Evolutionary conservation across 75 land plant species (phyloP).

Genomic region (Gnetum montanum): DNA sequence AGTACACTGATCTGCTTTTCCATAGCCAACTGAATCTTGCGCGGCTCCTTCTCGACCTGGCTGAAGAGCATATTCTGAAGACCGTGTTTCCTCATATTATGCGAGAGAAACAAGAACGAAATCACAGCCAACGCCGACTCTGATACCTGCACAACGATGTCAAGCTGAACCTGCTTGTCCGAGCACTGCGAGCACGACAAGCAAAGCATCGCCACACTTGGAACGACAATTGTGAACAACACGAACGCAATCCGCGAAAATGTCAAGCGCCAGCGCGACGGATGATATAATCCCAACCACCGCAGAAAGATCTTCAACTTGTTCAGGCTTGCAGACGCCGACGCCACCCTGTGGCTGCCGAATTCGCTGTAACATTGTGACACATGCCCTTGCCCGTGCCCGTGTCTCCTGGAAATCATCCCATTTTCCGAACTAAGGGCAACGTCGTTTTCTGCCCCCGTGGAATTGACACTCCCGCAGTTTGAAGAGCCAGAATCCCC

Average conservation of each 20-base stretch:
- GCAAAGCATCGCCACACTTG: neutral
- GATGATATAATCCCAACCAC: neutral
- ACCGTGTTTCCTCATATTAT: slow-evolving; percentile 36
- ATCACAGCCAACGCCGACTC: slow-evolving; percentile 39
- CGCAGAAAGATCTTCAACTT: neutral
- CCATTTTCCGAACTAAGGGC: neutral
- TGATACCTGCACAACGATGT: slow-evolving; percentile 49
- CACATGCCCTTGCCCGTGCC: no score
- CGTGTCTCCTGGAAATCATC: no score
- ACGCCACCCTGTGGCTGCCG: neutral
- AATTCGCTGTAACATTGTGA: no score
- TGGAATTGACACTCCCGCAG: neutral
- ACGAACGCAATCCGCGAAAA: neutral
- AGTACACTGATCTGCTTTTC: slow-evolving; percentile 45
- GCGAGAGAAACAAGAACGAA: slow-evolving; percentile 57
- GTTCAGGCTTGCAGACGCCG: neutral
- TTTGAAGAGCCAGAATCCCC: no score
- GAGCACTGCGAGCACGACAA: slow-evolving; percentile 32
- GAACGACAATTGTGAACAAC: neutral
- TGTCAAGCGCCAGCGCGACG: neutral
- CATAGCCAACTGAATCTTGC: slow-evolving; percentile 39
- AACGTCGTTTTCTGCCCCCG: neutral
- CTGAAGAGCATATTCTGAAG: slow-evolving; percentile 58
- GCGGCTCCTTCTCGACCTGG: slow-evolving; percentile 14
- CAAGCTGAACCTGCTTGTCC: slow-evolving; percentile 31